Base-by-base conservation (phyloP, 257 asterid genomes). In the Verbascum thapsus region DNA sequence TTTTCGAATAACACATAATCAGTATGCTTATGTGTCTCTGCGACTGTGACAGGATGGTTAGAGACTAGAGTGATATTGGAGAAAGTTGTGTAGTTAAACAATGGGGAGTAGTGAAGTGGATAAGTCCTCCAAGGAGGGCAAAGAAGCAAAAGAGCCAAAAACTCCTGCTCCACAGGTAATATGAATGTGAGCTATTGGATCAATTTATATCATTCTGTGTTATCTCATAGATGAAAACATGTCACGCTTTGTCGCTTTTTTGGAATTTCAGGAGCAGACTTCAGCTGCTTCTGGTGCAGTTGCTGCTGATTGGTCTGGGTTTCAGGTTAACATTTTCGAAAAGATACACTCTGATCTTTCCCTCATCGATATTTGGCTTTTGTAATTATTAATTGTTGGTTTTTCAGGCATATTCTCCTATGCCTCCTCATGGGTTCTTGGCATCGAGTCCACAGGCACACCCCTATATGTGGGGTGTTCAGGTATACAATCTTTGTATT, bases 351-450 rank as follows among this genome's bases (percentile, higher is more conserved):
- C 58, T 66, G 10, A 64, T 35, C 40, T 67, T 53, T 71, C 58
- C 64, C 40, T 38, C 58, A 45, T 51, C 64, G 63, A 55, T 56
- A 26, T 69, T n/a, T 54, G 42, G 19, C 37, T 17, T 58, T 64
- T 49, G 41, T 54, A 52, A 52, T 64, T 68, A 69, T 51, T 62
- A 15, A n/a, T 58, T 74, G 55, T 73, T 63, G 61, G 61, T 26
- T 48, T 9, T 73, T 75, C 84, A 88, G 98, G 82, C 94, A 7
- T 91, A 82, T 74, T 82, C 98, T 48, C 96, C 89, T 26, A 76
- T 91, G 79, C 96, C 91, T 71, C 95, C 98, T 26, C 95, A 74
- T 62, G 98, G 96, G 53, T 91, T 64, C 81, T 22, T 91, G 86
- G 88, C 92, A 15, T 75, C 98, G 45, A 83, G 79, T 72, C 95